Conservation (phyloP, 768 basidiomycete species). For the Rossbeevera mucosa region DNA sequence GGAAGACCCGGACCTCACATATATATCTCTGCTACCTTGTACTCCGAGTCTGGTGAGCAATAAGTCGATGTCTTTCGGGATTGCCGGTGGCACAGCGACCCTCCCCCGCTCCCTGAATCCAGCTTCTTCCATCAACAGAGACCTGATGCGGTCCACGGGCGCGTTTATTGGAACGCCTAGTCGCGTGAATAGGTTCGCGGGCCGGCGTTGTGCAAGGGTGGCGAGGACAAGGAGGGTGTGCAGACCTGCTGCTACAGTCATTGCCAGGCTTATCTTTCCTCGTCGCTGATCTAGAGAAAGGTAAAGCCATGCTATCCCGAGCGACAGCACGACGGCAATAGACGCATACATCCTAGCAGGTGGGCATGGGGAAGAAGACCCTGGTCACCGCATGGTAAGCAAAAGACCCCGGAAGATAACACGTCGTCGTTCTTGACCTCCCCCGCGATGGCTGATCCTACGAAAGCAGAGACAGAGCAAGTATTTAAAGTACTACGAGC, state of each 20-base stretch:
- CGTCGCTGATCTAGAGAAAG: conserved; percentile 7
- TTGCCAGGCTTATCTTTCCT: conserved; percentile 1
- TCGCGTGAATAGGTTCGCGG: conserved; percentile 58
- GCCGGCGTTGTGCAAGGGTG: conserved; percentile 29
- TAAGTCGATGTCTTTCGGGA: conserved; percentile 47
- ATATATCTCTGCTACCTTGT: conserved; percentile 53
- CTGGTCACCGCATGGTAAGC: conserved; percentile 7
- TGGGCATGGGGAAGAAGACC: conserved; percentile 10
- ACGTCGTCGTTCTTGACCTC: conserved; percentile 10
- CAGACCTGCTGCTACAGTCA: conserved; percentile 10
- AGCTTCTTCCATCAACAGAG: conserved; percentile 40
- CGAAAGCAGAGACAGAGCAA: conserved; percentile 83
- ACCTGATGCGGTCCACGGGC: conserved; percentile 49
- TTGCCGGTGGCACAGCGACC: conserved; percentile 14
- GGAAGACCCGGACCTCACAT: conserved; percentile 47
- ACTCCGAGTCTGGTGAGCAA: conserved; percentile 53
- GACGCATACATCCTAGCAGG: conserved; percentile 10
- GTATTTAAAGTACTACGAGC: conserved; percentile 77
- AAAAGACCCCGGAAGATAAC: conserved; percentile 17
- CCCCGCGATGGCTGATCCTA: conserved; percentile 69
- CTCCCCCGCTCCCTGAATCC: conserved; percentile 26
- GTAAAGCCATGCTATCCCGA: conserved; percentile 18
- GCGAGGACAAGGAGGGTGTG: conserved; percentile 18
- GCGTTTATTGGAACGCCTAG: conserved; percentile 53
- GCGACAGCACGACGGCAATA: conserved; percentile 6